Evolutionary conservation across 2,329 filamentous ascomycete genomes (phyloP), one percentile per base, ranked within the genome.

Genomic region (Clonostachys rosea): DNA sequence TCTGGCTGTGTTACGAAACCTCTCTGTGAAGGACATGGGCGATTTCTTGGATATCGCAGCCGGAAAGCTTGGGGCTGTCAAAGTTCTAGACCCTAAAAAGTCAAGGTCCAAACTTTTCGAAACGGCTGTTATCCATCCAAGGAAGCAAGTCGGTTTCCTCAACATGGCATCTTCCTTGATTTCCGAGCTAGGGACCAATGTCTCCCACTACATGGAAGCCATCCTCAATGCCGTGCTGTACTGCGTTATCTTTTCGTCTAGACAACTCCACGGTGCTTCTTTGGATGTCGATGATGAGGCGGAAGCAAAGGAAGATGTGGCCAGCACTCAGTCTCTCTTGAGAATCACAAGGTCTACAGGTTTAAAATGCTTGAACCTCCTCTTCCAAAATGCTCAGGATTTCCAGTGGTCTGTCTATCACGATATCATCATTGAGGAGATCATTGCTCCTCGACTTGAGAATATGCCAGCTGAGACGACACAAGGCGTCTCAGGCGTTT

Each of bases 121-220:
- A 2, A 67, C 75, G 30, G 79, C 88, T 41, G 52, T 86, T 12
- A 68, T 91, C 24, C 78, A 81, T 14, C 68, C 79, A 11, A 82
- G 91, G 57, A 94, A 91, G 64, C 92, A 96, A 64, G 79, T 94
- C 49, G 94, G 95, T 72, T 83, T 96, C 61, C 71, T 96, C 45
- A 95, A 95, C 61, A 94, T 97, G 89, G 76, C 94, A 44, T 85
- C 91, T 50, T 84, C 92, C 11, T 82, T 97, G 62, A 83, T 97
- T 50, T 86, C 87, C 48, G 90, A 94, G 46, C 78, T 97, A 35
- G 90, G 91, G 46, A 82, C 79, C 6, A 85, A 84, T 46, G 81
- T 95, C 46, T 66, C 75, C 3, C 78, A 83, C 1, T 92, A 88
- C 56, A 78, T 86, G 43, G 71, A 78, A 14, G 78, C 77, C 12